Evolutionary conservation across 345 rosid genomes (phyloP).

Genomic region (Microcos paniculata): DNA sequence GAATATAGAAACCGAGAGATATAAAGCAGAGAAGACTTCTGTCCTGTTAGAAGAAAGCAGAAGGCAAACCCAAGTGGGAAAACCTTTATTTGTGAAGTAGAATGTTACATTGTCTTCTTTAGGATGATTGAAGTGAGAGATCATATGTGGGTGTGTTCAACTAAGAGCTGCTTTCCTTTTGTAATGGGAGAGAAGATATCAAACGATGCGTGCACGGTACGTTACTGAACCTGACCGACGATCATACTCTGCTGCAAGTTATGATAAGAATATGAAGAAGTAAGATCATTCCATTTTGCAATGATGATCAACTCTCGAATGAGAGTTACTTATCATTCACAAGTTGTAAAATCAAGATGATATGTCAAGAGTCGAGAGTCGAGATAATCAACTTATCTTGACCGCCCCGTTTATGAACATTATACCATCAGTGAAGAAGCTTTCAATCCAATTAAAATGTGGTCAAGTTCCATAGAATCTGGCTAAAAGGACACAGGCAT

Average conservation of each 20-base stretch:
- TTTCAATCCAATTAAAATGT: background rate
- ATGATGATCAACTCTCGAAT: background rate
- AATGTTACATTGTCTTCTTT: background rate
- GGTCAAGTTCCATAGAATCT: background rate
- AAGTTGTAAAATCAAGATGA: background rate
- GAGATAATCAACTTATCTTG: background rate
- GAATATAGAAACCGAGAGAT: background rate
- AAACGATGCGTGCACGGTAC: background rate
- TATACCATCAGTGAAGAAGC: background rate
- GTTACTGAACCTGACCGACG: background rate
- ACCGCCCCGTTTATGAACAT: background rate
- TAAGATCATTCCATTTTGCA: background rate
- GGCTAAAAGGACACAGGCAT: background rate
- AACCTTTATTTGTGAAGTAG: background rate
- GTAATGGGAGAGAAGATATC: constrained; percentile 1
- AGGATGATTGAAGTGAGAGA: constrained; percentile 9
- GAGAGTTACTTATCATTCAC: background rate
- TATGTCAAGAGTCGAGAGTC: no score
- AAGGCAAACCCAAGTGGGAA: constrained; percentile 17
- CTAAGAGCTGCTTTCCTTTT: background rate
- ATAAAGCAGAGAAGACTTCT: background rate
- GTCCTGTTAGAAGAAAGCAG: constrained; percentile 11
- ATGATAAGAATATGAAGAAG: background rate
- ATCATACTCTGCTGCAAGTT: background rate
- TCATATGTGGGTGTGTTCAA: background rate